Conservation (phyloP, 164 flowering plant genomes). For the Paratinospora sagittata region DNA sequence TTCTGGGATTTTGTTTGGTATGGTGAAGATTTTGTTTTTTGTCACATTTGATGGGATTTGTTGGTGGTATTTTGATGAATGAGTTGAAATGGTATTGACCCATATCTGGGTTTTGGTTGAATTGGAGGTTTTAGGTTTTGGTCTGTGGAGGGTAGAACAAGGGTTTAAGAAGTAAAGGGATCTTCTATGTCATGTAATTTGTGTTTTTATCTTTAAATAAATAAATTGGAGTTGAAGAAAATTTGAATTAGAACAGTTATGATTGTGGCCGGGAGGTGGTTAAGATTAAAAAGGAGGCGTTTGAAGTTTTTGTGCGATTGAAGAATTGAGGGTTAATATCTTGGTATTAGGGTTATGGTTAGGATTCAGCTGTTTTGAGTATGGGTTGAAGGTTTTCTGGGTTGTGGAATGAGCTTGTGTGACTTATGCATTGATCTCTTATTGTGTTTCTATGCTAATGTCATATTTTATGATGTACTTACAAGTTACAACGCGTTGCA, state of each 20-base stretch:
- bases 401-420: not conserved
- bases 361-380: not conserved
- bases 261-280: too few species aligned
- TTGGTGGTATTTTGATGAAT: not conserved
- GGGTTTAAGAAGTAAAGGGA: too few species aligned
- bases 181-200: too few species aligned
- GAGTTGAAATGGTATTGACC: not conserved
- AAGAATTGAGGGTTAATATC: not conserved
- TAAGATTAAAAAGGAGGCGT: too few species aligned
- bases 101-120: not conserved
- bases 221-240: too few species aligned
- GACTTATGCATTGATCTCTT: not conserved
- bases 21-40: not conserved
- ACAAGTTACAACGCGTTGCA: not conserved
- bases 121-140: too few species aligned
- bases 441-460: not conserved
- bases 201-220: too few species aligned
- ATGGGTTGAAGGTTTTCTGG: not conserved
- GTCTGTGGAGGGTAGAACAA: too few species aligned
- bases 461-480: not conserved
- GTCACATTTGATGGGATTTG: not conserved
- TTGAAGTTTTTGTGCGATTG: not conserved
- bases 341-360: not conserved
- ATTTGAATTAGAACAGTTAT: too few species aligned
- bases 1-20: not conserved